Percentiles rank a stretch among this genome's conserved stretches.
phyloP scores from a whole-genome alignment of 2,329 filamentous ascomycete species.

The Pestalotiopsis sp. region DNA sequence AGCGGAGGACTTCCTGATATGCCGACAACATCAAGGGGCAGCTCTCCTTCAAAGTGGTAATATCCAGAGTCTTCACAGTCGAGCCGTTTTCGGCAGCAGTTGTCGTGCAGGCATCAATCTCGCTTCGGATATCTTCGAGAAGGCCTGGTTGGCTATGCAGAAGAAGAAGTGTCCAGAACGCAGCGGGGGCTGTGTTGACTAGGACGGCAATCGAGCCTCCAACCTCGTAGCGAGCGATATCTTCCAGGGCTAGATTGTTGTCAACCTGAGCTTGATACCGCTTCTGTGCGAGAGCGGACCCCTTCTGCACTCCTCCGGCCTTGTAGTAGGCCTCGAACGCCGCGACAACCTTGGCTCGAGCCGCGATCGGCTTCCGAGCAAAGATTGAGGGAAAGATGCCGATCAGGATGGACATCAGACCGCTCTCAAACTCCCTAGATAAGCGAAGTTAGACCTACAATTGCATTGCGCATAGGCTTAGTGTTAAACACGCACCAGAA shows the following conservation, averaged over 20 bases:
- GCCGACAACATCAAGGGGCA: constrained; percentile 46
- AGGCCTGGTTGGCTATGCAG: constrained; percentile 39
- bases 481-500: background rate
- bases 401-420: constrained; percentile 40
- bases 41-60: constrained; percentile 35
- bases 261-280: constrained; percentile 39
- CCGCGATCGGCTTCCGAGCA: constrained; percentile 37
- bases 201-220: constrained; percentile 48
- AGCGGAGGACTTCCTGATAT: constrained; percentile 47
- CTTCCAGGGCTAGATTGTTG: constrained; percentile 40
- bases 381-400: constrained; percentile 38
- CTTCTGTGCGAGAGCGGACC: constrained; percentile 36
- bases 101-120: constrained; percentile 26
- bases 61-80: constrained; percentile 27
- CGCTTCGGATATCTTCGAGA: constrained; percentile 34
- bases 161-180: constrained; percentile 45
- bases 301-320: constrained; percentile 28
- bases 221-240: constrained; percentile 43
- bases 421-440: constrained; percentile 49
- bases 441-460: no score
- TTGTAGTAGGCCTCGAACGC: constrained; percentile 40
- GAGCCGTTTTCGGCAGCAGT: background rate
- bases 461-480: no score
- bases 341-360: constrained; percentile 38
- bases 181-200: constrained; percentile 47